Evolutionary conservation across 768 basidiomycete species (phyloP).

Genomic region (Daedaleopsis sinensis): DNA sequence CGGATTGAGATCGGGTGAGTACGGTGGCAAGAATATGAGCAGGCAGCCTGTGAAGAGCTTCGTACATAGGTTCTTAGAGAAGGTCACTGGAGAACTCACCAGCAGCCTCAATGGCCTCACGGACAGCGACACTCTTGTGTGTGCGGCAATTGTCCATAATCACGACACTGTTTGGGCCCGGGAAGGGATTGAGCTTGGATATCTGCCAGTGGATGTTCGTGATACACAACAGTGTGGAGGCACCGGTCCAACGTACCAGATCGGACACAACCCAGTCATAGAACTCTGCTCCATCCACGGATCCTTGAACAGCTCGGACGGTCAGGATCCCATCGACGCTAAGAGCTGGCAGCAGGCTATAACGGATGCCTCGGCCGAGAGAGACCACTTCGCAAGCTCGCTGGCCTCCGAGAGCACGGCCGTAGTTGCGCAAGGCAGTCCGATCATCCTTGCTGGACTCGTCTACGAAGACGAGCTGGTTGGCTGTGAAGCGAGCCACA

Average conservation of each 20-base stretch:
- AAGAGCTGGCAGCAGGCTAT: constrained; percentile 32
- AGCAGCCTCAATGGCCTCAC: constrained; percentile 26
- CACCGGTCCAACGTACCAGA: constrained; percentile 25
- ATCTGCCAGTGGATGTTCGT: too few species aligned
- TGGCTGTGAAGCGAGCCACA: not conserved
- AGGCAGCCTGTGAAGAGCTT: constrained; percentile 22
- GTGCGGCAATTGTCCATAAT: constrained; percentile 34
- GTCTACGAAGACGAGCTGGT: constrained; percentile 31
- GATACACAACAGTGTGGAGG: too few species aligned
- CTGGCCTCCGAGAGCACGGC: constrained; percentile 26
- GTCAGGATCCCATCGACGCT: constrained; percentile 31
- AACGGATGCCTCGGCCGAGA: constrained; percentile 22
- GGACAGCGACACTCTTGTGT: constrained; percentile 29
- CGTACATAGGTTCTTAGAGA: not conserved
- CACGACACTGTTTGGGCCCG: constrained; percentile 22
- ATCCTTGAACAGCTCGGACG: constrained; percentile 29
- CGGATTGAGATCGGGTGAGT: constrained; percentile 41
- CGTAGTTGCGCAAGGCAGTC: constrained; percentile 30
- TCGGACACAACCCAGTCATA: constrained; percentile 31
- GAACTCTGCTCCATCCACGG: constrained; percentile 33
- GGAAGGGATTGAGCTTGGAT: constrained; percentile 25
- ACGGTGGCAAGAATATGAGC: constrained; percentile 35
- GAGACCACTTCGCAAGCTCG: constrained; percentile 3
- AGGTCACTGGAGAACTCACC: not conserved
- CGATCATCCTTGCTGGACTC: constrained; percentile 36